A percentile compares a stretch with the other conserved stretches of the same genome.
Evolutionary conservation across 495 filamentous ascomycete genomes (phyloP).

Genomic region (Hyaloscypha bicolor): DNA sequence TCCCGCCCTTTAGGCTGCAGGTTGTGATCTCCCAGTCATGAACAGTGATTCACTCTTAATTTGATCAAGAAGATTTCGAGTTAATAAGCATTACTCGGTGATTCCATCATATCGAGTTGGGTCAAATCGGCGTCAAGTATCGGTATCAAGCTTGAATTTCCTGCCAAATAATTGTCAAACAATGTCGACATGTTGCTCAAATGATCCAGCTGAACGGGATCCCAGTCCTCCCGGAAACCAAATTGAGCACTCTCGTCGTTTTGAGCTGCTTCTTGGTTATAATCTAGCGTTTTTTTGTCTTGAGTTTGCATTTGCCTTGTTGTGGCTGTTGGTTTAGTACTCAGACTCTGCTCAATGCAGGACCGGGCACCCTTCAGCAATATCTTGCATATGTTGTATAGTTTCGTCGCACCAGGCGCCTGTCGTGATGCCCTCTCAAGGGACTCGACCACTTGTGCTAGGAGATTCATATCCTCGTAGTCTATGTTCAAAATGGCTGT

Average conservation of each 20-base stretch:
- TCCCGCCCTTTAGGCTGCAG: too few species aligned
- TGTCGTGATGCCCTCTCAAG: constrained; percentile 33
- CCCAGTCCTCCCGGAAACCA: neutral
- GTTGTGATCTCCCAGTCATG: too few species aligned
- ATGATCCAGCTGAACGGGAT: constrained; percentile 1
- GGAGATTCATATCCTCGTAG: constrained; percentile 27
- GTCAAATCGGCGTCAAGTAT: constrained; percentile 6
- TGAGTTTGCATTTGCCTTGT: too few species aligned
- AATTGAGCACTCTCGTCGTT: too few species aligned
- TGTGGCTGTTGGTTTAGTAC: neutral
- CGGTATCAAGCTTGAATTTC: constrained; percentile 5
- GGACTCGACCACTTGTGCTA: constrained; percentile 35
- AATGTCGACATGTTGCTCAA: constrained; percentile 9
- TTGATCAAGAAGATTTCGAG: too few species aligned
- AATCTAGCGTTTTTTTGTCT: too few species aligned
- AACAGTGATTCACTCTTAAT: too few species aligned
- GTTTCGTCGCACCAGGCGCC: constrained; percentile 8
- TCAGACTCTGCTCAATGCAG: constrained; percentile 11
- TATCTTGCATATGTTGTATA: constrained; percentile 7
- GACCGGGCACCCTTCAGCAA: constrained; percentile 7
- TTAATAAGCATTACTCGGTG: too few species aligned
- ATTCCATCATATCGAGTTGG: constrained; percentile 6
- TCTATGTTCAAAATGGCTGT: constrained; percentile 12
- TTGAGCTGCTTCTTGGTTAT: too few species aligned
- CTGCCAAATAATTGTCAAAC: constrained; percentile 13